Conservation (phyloP, 371 early-diverging fungal species). For the Umbelopsis sp. region DNA sequence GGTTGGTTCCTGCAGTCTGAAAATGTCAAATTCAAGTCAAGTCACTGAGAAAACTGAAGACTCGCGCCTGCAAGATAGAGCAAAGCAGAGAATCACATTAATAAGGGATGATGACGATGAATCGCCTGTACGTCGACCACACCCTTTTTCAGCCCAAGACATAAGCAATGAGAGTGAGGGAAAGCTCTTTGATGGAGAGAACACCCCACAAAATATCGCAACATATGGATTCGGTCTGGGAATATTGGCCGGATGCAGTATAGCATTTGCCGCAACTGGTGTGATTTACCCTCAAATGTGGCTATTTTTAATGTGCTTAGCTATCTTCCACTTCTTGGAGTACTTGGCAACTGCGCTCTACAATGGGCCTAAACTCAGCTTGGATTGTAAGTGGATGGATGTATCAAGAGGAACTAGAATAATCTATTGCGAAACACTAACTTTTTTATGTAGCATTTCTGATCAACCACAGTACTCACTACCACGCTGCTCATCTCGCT, state of each 20-base stretch:
- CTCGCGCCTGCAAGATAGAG: not conserved
- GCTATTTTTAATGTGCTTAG: constrained; percentile 63
- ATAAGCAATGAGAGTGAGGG: not conserved
- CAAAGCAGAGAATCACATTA: constrained; percentile 7
- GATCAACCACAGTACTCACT: constrained; percentile 75
- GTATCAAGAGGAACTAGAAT: not conserved
- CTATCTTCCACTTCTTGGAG: constrained; percentile 78
- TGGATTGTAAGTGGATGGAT: constrained; percentile 64
- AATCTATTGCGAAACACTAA: not conserved
- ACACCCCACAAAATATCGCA: constrained; percentile 77
- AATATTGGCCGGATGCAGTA: constrained; percentile 57
- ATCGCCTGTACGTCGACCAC: not conserved
- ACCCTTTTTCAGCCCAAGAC: not conserved
- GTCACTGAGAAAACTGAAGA: not conserved
- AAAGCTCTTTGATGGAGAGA: constrained; percentile 60
- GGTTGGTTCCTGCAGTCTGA: too few relatives aligned
- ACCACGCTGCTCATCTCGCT: constrained; percentile 71
- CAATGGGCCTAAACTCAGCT: constrained; percentile 58
- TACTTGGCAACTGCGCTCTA: constrained; percentile 81
- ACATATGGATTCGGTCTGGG: constrained; percentile 70
- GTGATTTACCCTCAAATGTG: constrained; percentile 59
- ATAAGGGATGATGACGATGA: not conserved
- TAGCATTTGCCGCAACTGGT: constrained; percentile 40
- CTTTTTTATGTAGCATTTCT: constrained; percentile 62
- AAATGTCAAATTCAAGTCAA: too few relatives aligned